Percentiles rank a stretch among this genome's conserved stretches.
These are phyloP conservation scores for Solanum paucissectum DNA, from an alignment of 257 asterid species.

Conservation along the genomic window DNA sequence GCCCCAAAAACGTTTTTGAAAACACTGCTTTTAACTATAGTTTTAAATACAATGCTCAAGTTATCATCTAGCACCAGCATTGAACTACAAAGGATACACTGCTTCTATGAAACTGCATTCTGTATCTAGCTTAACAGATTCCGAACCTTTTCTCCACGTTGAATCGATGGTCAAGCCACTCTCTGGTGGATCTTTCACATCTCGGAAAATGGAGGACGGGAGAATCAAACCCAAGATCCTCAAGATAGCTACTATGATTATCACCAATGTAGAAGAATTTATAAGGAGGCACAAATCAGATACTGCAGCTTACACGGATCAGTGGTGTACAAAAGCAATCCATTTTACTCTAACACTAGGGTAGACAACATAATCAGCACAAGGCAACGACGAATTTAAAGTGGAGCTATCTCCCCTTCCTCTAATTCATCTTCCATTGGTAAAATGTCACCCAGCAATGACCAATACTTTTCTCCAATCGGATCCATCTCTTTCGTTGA, in stretches of 20 bases:
- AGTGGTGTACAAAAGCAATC: not conserved
- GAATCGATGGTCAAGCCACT: not conserved
- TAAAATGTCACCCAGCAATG: not conserved
- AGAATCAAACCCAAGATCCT: not conserved
- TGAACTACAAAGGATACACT: not conserved
- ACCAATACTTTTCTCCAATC: not conserved
- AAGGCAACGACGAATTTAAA: not conserved
- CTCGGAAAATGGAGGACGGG: not conserved
- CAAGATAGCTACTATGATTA: not conserved
- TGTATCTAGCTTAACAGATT: not conserved
- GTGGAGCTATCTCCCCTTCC: constrained; percentile 67
- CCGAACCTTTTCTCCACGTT: not conserved
- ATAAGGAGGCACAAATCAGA: not conserved
- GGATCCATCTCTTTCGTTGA: constrained; percentile 5
- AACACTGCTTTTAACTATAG: not conserved
- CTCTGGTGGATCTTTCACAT: not conserved
- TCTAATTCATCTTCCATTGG: constrained; percentile 52
- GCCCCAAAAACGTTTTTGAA: too few relatives aligned
- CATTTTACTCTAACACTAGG: not conserved
- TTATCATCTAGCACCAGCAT: not conserved
- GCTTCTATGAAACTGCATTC: not conserved
- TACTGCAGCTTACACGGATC: not conserved
- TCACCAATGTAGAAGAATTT: not conserved
- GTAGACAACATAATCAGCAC: not conserved
- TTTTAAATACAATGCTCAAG: not conserved